Base-by-base conservation (phyloP, 805 yeast genomes). In the Yarrowia keelungensis region DNA sequence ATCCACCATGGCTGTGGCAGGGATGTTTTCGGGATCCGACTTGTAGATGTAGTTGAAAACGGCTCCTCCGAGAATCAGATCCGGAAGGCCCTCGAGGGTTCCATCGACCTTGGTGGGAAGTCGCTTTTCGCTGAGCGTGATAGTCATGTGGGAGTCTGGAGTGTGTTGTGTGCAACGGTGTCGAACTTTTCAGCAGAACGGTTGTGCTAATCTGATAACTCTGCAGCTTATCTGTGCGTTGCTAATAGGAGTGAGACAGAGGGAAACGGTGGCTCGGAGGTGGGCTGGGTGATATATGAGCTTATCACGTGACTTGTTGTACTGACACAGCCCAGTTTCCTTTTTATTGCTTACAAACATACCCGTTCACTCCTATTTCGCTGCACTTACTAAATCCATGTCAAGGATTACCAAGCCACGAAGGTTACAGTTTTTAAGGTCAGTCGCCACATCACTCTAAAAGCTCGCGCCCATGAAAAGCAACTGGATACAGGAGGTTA, bases 31-130 rank as follows among this genome's bases (percentile, higher is more conserved):
- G 0, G 97, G 97, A 73, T 90, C 84, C 11, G 82, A 86, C 70
- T 89, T 85, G 81, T 91, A 93, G 75, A 89, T 96, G 26, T 86
- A 82, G 78, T 91, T 92, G 82, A 92, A 88, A 4, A 90, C 90
- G 0, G 97, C 97, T 1, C 97, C 97, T 0, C 98, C 98, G 2
- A 92, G 80, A 15, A 92, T 81, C 62, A 93, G 77, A 9, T 67
- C 73, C 1, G 75, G 75, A 41, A 74, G 87, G 1, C 82, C 75
- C 36, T 76, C 81, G 1, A 72, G 61, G 19, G 50, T 62, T 49
- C 50, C 61, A 43, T 49, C 47, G 8, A 53, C 65, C 36, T 61
- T 69, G 36, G 62, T 62, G 36, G 54, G 54, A 9, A 62, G 56
- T n/a, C 38, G 16, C 15, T 62, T 62, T 46, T 59, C 53, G 66